phyloP scores from a whole-genome alignment of 495 filamentous ascomycete species.

The Chaetomium tenue region DNA sequence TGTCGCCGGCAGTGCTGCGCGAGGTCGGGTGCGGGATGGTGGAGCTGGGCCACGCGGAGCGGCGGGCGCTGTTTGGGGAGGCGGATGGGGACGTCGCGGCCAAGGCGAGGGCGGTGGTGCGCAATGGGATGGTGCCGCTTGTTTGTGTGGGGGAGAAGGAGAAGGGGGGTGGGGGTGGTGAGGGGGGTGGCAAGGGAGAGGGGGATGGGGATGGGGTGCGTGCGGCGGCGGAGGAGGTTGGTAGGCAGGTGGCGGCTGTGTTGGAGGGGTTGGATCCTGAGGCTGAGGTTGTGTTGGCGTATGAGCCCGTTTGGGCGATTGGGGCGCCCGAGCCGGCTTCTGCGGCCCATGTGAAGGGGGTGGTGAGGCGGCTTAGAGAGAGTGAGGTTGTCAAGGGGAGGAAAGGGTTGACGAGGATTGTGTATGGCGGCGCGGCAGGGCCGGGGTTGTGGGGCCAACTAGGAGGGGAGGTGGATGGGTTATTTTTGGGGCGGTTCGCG shows the following conservation, averaged over 20 bases:
- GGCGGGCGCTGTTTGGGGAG: conserved; percentile 66
- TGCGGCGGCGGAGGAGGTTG: conserved; percentile 63
- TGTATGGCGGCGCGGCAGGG: conserved; percentile 80
- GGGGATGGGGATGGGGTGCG: conserved; percentile 52
- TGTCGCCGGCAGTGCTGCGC: conserved; percentile 63
- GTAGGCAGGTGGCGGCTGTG: conserved; percentile 60
- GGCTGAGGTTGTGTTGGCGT: conserved; percentile 74
- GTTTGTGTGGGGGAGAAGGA: conserved; percentile 72
- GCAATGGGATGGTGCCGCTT: conserved; percentile 71
- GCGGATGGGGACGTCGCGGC: conserved; percentile 59
- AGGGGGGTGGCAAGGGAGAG: conserved; percentile 50
- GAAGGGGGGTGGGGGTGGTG: conserved; percentile 16
- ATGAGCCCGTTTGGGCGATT: conserved; percentile 91
- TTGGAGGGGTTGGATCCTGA: conserved; percentile 56
- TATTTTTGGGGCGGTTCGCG: conserved; percentile 79
- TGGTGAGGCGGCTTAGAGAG: conserved; percentile 60
- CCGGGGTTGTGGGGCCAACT: conserved; percentile 68
- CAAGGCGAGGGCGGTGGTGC: conserved; percentile 65
- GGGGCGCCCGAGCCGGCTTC: conserved; percentile 69
- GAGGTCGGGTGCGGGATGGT: conserved; percentile 67
- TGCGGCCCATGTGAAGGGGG: conserved; percentile 66
- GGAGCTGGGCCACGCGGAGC: conserved; percentile 78
- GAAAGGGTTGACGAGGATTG: conserved; percentile 58
- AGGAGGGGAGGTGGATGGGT: conserved; percentile 68
- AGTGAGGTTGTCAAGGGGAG: conserved; percentile 43